phyloP scores from a whole-genome alignment of 768 basidiomycete species.

The Macrolepiota albuminosa region DNA sequence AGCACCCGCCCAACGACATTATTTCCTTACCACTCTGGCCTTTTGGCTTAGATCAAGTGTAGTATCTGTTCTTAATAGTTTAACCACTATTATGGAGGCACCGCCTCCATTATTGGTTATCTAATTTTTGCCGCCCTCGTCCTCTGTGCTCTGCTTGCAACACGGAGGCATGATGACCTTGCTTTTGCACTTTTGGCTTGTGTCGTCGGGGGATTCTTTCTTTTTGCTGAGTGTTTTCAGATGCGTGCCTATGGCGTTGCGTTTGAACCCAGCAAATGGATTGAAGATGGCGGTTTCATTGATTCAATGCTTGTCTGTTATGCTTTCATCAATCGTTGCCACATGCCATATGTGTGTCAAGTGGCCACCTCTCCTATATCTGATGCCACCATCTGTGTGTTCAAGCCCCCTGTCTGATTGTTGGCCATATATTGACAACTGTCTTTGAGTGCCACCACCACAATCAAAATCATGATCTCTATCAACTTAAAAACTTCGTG shows the following conservation, averaged over 20 bases:
- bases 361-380: too few species aligned
- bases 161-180: conserved; percentile 51
- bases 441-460: neutral
- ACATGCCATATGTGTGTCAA: too few species aligned
- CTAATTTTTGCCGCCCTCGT: conserved; percentile 52
- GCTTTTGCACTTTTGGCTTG: conserved; percentile 54
- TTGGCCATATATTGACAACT: neutral
- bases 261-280: conserved; percentile 1
- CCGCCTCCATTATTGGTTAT: conserved; percentile 51
- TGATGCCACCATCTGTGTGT: too few species aligned
- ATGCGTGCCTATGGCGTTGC: neutral
- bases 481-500: neutral
- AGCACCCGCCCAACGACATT: neutral
- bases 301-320: too few species aligned
- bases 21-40: conserved; percentile 74
- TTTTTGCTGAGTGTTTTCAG: neutral
- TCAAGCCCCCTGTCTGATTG: neutral
- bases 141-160: conserved; percentile 57
- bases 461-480: neutral
- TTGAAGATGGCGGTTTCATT: neutral
- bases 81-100: conserved; percentile 61
- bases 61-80: conserved; percentile 94
- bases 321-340: too few species aligned
- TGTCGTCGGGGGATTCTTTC: conserved; percentile 54
- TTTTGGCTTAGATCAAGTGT: conserved; percentile 98